Conservation (phyloP, 2,329 filamentous ascomycete species). For the Penicillium sp. region DNA sequence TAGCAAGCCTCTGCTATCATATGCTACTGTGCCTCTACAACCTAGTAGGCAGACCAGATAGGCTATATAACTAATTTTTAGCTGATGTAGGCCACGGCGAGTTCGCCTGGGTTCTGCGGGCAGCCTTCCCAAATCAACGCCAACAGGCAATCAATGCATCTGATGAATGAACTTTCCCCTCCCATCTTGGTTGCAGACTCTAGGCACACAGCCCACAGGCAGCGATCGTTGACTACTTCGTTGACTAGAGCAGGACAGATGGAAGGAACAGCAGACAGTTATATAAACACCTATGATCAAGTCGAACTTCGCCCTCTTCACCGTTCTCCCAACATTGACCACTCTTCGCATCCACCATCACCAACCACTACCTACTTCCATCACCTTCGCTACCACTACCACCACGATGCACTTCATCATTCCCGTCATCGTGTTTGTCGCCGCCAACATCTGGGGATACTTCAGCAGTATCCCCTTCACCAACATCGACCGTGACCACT, state of each 20-base stretch:
- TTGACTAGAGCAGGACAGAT: not conserved
- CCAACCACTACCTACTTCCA: not conserved
- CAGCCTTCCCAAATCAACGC: not conserved
- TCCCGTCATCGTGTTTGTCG: constrained; percentile 19
- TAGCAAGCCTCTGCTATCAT: too few relatives aligned
- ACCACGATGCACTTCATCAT: constrained; percentile 23
- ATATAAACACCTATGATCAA: not conserved
- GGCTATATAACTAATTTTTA: not conserved
- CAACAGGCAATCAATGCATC: not conserved
- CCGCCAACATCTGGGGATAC: constrained; percentile 23
- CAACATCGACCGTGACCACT: constrained; percentile 17
- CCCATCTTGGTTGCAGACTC: not conserved
- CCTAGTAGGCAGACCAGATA: not conserved
- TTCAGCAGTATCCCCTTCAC: constrained; percentile 26
- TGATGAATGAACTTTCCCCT: not conserved
- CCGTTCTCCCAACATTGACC: not conserved
- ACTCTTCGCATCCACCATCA: not conserved
- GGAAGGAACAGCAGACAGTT: not conserved
- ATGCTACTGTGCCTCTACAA: not conserved
- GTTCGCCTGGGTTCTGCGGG: not conserved
- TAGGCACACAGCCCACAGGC: not conserved
- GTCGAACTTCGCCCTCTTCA: not conserved
- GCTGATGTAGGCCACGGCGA: not conserved
- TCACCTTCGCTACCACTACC: not conserved
- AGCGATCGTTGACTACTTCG: not conserved